Base-by-base conservation (phyloP, 208 protist genomes). In the Angomonas desouzai region DNA sequence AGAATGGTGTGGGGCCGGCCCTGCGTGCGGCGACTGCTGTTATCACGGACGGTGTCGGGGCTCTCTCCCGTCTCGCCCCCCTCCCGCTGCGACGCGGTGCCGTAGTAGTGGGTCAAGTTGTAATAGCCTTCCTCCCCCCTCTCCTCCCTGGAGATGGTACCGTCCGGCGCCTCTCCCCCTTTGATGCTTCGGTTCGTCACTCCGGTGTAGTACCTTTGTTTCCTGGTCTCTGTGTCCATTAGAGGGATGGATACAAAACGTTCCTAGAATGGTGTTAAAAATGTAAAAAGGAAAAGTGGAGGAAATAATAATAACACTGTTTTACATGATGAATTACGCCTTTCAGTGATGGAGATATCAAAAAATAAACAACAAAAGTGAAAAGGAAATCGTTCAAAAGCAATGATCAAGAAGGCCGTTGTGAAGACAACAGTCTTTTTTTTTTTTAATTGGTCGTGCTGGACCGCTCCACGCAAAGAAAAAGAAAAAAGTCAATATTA, bases 231-330 rank as follows among this genome's bases (percentile, higher is more conserved):
- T 6, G 51, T 36, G 48, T 20, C 18, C 9, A 53, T 53, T 22
- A 16, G 48, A 28, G 23, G 11, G 23, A 11, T 53, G 48, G 48
- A 55, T 55, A 27, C 36, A 16, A 53, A 53, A 18, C 11, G 49
- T 23, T 30, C 28, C 13, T 49, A n/a, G n/a, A n/a, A n/a, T n/a
- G n/a, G n/a, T 27, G 36, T 40, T 40, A 40, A 6, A n/a, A 28
- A 49, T 27, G 2, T 3, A 27, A 28, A 20, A 34, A 55, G 11
- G 38, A 3, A 55, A n/a, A 58, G 0, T 53, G 48, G 27, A 66
- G 32, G 23, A 57, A 57, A 3, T 48, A 66, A 57, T 33, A 30
- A 65, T 55, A 7, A 11, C 48, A 55, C n/a, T 40, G 53, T 48
- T 33, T 55, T 23, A 66, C n/a, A n/a, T n/a, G n/a, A n/a, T n/a